Conservation (phyloP, 768 basidiomycete species). For the Tulasnella calospora region DNA sequence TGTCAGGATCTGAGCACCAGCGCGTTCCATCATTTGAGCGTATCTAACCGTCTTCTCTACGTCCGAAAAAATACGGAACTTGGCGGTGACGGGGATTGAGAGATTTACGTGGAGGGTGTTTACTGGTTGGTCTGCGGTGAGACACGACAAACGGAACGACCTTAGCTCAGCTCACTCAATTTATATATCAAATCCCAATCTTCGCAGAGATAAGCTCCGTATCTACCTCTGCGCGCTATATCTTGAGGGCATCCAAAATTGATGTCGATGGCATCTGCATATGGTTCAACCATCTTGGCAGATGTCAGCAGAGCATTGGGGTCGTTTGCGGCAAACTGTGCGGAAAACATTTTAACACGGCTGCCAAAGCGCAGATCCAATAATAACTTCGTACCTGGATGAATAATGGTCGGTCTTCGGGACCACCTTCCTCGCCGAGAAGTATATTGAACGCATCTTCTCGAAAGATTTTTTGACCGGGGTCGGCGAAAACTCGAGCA, state of each 20-base stretch:
- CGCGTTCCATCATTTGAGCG: conserved; percentile 90
- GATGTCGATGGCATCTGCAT: conserved; percentile 91
- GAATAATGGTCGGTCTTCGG: conserved; percentile 73
- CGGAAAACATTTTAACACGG: conserved; percentile 27
- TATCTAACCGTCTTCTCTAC: conserved; percentile 87
- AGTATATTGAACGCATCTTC: conserved; percentile 63
- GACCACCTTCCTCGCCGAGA: conserved; percentile 77
- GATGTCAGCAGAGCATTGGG: conserved; percentile 70
- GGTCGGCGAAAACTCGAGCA: conserved; percentile 70
- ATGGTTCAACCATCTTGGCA: conserved; percentile 66
- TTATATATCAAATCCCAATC: conserved; percentile 86
- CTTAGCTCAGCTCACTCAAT: conserved; percentile 51
- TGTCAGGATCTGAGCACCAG: conserved; percentile 91
- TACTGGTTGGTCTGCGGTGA: conserved; percentile 47
- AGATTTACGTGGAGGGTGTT: conserved; percentile 80
- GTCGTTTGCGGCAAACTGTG: conserved; percentile 82
- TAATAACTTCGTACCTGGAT: conserved; percentile 49
- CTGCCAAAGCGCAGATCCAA: background rate
- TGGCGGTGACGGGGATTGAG: conserved; percentile 89
- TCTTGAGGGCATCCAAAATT: conserved; percentile 95
- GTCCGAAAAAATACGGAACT: conserved; percentile 86
- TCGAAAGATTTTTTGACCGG: conserved; percentile 47
- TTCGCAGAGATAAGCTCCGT: conserved; percentile 89
- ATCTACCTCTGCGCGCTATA: conserved; percentile 80
- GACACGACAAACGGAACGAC: background rate